Evolutionary conservation across 768 basidiomycete species (phyloP), one percentile per base, ranked within the genome.

Genomic region (Russula vinacea): DNA sequence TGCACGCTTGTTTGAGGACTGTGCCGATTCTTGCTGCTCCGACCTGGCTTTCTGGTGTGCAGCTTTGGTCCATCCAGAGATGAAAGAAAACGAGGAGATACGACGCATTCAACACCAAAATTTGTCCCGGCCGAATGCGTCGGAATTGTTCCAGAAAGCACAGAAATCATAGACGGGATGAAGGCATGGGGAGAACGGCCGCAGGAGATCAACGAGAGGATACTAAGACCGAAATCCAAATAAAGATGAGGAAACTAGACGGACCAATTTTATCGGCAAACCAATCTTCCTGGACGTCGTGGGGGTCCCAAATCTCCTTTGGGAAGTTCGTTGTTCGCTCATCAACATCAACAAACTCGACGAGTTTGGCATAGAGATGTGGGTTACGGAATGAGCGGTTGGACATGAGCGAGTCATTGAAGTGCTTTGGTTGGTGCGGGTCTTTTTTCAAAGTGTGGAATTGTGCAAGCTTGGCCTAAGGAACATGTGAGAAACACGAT

Each of bases 301-400:
- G 75, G 16, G 92, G 86, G 70, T 89, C 82, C 88, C 96, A 98
- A 1, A 90, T 75, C 9, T 79, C 77, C 19, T 77, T 62, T 10
- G 90, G 88, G 71, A 95, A 94, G 67, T 92, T 91, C 2, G 88
- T 89, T n/a, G 84, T 78, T 17, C 87, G 83, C 74, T 98, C 96
- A 70, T 96, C 88, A 17, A 95, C 89, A 62, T 90, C 89, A 17
- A 97, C 87, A 72, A 95, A 97, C 71, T 97, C 92, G 66, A 99
- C 95, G 2, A 99, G 84, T 70, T 94, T 94, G 14, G 91, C 80
- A 74, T 96, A 97, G n/a, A 98, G 83, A 71, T 97, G 92, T 0
- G 96, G 96, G 71, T 99, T 99, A 32, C 94, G 86, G 76, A 98
- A 99, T 5, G 93, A 87, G 50, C 92, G 87, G 68, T 90, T 92